These are phyloP conservation scores for Coemansia sp. DNA, from an alignment of 192 early-diverging fungal species.

Conservation along the genomic window DNA sequence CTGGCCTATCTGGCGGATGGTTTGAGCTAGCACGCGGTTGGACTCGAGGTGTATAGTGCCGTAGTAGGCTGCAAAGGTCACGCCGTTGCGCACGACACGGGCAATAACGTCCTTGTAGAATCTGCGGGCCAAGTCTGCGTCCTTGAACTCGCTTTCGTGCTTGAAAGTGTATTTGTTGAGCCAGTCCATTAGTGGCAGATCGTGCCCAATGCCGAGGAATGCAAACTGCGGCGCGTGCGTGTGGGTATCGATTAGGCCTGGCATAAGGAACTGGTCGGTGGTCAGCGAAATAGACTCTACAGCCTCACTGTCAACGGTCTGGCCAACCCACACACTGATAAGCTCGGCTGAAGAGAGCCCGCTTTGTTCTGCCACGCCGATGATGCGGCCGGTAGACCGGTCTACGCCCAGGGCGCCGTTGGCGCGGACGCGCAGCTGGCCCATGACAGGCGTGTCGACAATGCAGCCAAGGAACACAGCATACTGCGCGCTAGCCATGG, in stretches of 20 bases:
- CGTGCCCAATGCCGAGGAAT: slow-evolving; percentile 86
- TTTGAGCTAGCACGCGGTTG: slow-evolving; percentile 69
- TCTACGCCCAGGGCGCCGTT: slow-evolving; percentile 69
- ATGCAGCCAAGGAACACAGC: slow-evolving; percentile 62
- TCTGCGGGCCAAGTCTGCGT: slow-evolving; percentile 62
- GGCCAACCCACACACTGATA: slow-evolving; percentile 29
- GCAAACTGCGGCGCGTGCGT: slow-evolving; percentile 92
- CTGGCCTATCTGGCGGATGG: slow-evolving; percentile 77
- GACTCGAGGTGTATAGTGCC: slow-evolving; percentile 85
- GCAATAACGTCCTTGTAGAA: slow-evolving; percentile 70
- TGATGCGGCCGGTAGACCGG: slow-evolving; percentile 62
- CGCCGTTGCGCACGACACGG: slow-evolving; percentile 75
- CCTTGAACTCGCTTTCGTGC: slow-evolving; percentile 71
- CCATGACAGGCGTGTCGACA: slow-evolving; percentile 64
- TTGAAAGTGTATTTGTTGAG: slow-evolving; percentile 90
- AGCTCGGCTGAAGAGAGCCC: slow-evolving; percentile 12
- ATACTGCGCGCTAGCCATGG: slow-evolving; percentile 23
- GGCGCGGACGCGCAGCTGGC: slow-evolving; percentile 65
- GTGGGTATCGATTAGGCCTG: slow-evolving; percentile 93
- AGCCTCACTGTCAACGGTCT: neutral
- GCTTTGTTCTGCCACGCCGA: slow-evolving; percentile 44
- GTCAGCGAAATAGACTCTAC: slow-evolving; percentile 35
- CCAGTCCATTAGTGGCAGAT: slow-evolving; percentile 88
- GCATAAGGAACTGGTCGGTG: slow-evolving; percentile 74
- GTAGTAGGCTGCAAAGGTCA: slow-evolving; percentile 90